Base-by-base conservation (phyloP, 2,329 filamentous ascomycete species). In the Macrophomina phaseolina region DNA sequence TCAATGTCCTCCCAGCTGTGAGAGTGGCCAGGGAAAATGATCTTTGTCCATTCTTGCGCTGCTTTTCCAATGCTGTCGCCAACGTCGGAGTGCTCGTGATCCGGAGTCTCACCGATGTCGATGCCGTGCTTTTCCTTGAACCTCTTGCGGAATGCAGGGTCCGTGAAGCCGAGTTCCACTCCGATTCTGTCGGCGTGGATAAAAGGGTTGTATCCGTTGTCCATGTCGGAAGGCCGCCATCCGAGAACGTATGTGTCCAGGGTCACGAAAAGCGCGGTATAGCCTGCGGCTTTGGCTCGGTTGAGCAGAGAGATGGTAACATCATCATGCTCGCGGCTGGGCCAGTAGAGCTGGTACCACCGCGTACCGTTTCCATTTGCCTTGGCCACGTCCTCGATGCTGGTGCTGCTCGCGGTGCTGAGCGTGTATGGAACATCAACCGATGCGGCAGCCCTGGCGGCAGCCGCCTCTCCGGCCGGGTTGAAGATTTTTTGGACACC, bases 341-440 rank as follows among this genome's bases (percentile, higher is more conserved):
- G 90, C 89, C 90, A 92, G 79, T 93, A 93, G 0, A 93, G 83
- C 74, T 93, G 91, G 74, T 85, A 93, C 89, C 89, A 93, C 11
- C 89, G 81, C 38, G 84, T 81, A 1, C 86, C 86, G 5, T 84
- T 78, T 0, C 84, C 85, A 61, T 84, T 87, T 0, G 87, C 87
- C 7, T 80, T 73, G 0, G 87, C 89, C 0, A 91, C 85, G 60
- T 92, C 86, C 74, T 92, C 90, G 67, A 92, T 89, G 0, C 84
- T 85, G 38, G 84, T 82, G 2, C 85, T 85, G 3, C 87, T 84
- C 1, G 90, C 89, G 1, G 90, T 92, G 68, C 85, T 89, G 58
- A 92, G 80, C 63, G 88, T 88, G 76, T 88, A 91, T 0, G 91
- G 90, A 0, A 93, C 82, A 1, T 83, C 81, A 1, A 88, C 79